Evolutionary conservation across 768 basidiomycete species (phyloP), one percentile per base, ranked within the genome.

Genomic region (Chlorophyllum brunneum): DNA sequence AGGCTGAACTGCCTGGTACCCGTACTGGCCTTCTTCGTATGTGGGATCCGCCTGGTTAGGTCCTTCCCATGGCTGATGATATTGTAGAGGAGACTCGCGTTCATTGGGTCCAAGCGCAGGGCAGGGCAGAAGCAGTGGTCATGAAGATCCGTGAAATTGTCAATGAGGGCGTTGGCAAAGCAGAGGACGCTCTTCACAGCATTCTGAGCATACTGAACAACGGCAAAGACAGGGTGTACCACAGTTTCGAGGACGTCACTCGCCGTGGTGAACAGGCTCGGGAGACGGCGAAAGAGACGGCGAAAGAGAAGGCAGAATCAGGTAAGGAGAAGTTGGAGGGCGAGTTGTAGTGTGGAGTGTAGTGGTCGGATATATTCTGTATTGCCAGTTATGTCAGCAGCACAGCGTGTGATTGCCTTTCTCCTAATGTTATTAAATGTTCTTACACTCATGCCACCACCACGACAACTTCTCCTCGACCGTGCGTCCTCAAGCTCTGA

Each of bases 21-120:
- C 81, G 93, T 30, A 82, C 89, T 0, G 85, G 85, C n/a, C 79
- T 97, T 16, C 76, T 98, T 29, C 89, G 88, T 87, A 61, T 33
- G 74, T 70, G 23, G 34, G 50, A n/a, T n/a, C 23, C 46, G 15
- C 13, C 20, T 31, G 45, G 27, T n/a, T n/a, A n/a, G 29, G 5
- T 48, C 38, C 15, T 54, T 20, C 1, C 44, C 22, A 23, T 26
- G 41, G 13, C 38, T 23, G 11, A 37, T 8, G 34, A 31, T 38
- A 16, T 22, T 26, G 51, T 62, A 87, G 83, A 89, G 71, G 86
- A 91, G 67, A 79, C 79, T 1, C 85, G 88, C 31, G 83, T 92
- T 59, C 85, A 84, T 48, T 94, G 85, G 80, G 79, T 90, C 34
- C 83, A 91, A 66, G 69, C 81, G 3, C 72, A 78, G 38, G 78